Percentiles rank a stretch among this genome's conserved stretches.
Conservation (phyloP, 371 early-diverging fungal species). For the Scutellospora calospora region DNA sequence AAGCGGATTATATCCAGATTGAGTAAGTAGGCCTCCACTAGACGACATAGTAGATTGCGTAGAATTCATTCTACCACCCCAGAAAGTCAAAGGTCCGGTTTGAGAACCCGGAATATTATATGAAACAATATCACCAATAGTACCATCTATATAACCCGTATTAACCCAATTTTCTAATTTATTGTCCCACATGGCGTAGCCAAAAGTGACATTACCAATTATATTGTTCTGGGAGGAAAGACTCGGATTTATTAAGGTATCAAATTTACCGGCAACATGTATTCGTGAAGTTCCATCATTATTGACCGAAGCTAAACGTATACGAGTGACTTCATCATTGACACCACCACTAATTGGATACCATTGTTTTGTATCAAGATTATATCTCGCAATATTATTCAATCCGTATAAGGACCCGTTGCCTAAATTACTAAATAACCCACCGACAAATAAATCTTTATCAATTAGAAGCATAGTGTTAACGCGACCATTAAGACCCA, state of each 20-base stretch:
- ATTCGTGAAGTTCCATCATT: neutral
- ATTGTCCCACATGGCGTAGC: slow-evolving; percentile 34
- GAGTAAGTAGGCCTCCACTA: slow-evolving; percentile 52
- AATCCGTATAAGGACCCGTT: neutral
- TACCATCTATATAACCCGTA: slow-evolving; percentile 55
- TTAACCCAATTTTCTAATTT: neutral
- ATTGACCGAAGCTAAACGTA: neutral
- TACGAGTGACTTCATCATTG: slow-evolving; percentile 23
- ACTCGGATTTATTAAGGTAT: slow-evolving; percentile 14
- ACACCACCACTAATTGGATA: slow-evolving; percentile 9
- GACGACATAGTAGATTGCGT: slow-evolving; percentile 53
- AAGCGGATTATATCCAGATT: slow-evolving; percentile 45
- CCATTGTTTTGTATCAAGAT: slow-evolving; percentile 4
- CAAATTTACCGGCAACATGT: slow-evolving; percentile 31
- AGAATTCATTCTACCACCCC: slow-evolving; percentile 53
- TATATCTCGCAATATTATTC: slow-evolving; percentile 39
- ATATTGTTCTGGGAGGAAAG: neutral
- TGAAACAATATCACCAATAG: slow-evolving; percentile 46
- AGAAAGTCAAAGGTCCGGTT: slow-evolving; percentile 35
- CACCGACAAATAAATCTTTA: slow-evolving; percentile 40
- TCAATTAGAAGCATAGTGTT: slow-evolving; percentile 22
- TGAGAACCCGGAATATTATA: slow-evolving; percentile 37
- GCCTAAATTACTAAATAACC: slow-evolving; percentile 21
- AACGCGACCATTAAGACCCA: slow-evolving; percentile 43
- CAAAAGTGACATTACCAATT: slow-evolving; percentile 35